A percentile compares a stretch with the other conserved stretches of the same genome.
These are phyloP conservation scores for Dalbergia cultrata DNA, from an alignment of 306 rosid genomes.

Conservation along the genomic window DNA sequence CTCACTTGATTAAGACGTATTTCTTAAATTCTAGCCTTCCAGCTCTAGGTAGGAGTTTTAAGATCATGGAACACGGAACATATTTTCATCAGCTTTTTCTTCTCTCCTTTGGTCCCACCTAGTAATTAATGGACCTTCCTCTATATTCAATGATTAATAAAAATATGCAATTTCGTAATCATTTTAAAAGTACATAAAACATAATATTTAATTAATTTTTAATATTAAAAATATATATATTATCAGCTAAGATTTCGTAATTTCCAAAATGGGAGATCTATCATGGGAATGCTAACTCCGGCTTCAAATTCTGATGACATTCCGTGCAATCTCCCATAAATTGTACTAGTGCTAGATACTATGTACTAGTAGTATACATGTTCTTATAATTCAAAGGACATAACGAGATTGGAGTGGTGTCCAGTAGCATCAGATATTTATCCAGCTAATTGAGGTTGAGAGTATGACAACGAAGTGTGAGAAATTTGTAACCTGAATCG, in stretches of 20 bases:
- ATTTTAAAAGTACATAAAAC: no score
- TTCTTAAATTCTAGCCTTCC: background rate
- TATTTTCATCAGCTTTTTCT: background rate
- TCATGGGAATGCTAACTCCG: constrained; percentile 57
- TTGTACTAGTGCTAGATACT: background rate
- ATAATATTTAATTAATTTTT: no score
- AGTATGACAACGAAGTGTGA: constrained; percentile 25
- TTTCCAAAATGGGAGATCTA: constrained; percentile 56
- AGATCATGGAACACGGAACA: background rate
- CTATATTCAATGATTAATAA: no score
- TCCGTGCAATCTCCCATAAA: constrained; percentile 23
- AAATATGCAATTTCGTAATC: no score
- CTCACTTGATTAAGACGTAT: background rate
- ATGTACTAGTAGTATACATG: background rate
- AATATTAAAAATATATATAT: no score
- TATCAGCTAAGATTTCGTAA: background rate
- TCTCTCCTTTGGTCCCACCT: background rate
- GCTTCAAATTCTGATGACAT: constrained; percentile 17
- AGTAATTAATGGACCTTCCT: background rate
- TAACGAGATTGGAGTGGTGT: background rate
- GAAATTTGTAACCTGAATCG: constrained; percentile 14
- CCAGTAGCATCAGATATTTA: background rate
- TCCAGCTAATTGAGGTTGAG: background rate
- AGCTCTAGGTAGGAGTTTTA: no score
- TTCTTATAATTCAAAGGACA: constrained; percentile 1